Base-by-base conservation (phyloP, 2,329 filamentous ascomycete species). In the Colletotrichum limetticola region DNA sequence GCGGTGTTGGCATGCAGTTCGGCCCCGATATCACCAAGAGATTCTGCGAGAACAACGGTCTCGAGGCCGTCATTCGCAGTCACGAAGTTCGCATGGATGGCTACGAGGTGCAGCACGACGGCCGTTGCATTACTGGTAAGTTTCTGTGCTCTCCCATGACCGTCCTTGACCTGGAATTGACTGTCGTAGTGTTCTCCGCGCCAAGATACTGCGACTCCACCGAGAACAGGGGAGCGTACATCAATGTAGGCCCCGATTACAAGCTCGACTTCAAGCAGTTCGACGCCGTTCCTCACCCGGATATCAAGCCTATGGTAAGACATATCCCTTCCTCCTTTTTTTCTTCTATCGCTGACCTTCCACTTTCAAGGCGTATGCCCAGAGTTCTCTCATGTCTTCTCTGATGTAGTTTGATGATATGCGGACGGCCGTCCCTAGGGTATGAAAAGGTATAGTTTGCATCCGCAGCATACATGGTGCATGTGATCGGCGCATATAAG, bases 1-100 rank as follows among this genome's bases (percentile, higher is more conserved):
- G 97, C 81, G 97, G 97, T 76, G 96, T 99, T 24, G 97, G 97
- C 65, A 90, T 98, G 84, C 95, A 98, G 81, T 99, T 99, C 78
- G 97, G 97, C 0, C 97, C 97, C 0, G 97, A 99, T 81, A 91
- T 99, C 71, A 99, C 97, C 26, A 97, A 97, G 86, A 90, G 91
- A 63, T 99, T 99, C 88, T 99, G 97, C 81, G 95, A 99, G 78
- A 95, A 93, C 84, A 99, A 99, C 83, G 94, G 94, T 0, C 89
- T 99, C 53, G 94, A 98, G 76, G 97, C 97, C 58, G 93, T 99
- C 76, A 99, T 99, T 78, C 93, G 97, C 78, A 98, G 95, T 80
- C 97, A 99, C 85, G 97, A 99, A 83, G 97, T 99, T 32, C 92
- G 97, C 78, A 99, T 99, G 97, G 95, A 97, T 74, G 97, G 97